Conservation (phyloP, 345 rosid species). For the Bruguiera gymnorhiza region DNA sequence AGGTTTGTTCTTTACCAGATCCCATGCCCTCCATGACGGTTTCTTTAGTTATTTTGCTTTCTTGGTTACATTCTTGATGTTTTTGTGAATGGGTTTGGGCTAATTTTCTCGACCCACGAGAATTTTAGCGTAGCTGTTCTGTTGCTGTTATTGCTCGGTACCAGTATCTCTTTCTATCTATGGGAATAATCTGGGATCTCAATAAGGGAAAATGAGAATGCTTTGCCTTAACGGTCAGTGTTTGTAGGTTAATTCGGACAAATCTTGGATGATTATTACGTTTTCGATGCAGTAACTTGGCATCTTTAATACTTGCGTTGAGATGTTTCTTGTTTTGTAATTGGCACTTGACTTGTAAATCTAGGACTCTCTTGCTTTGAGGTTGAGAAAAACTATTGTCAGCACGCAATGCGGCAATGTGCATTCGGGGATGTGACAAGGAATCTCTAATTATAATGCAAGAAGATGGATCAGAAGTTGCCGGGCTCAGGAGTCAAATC, state of each 20-base stretch:
- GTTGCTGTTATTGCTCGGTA: too few species aligned
- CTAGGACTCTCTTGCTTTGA: conserved; percentile 20
- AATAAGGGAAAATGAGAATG: not conserved
- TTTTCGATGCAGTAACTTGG: not conserved
- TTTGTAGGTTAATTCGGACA: not conserved
- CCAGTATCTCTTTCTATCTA: too few species aligned
- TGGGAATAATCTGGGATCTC: not conserved
- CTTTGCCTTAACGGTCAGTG: not conserved
- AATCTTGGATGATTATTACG: not conserved
- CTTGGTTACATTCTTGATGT: not conserved
- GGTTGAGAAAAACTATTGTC: conserved; percentile 8
- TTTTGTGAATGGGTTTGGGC: not conserved
- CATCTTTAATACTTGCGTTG: not conserved
- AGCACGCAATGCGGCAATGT: not conserved
- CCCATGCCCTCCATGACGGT: not conserved
- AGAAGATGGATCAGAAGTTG: conserved; percentile 47
- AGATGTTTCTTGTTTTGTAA: conserved; percentile 16
- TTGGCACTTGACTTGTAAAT: conserved; percentile 14
- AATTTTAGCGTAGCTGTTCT: not conserved
- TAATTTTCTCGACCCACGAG: not conserved
- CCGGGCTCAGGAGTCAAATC: conserved; percentile 27
- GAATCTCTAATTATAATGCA: conserved; percentile 9
- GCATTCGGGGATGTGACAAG: conserved; percentile 11
- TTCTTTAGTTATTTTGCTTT: not conserved
- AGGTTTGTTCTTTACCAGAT: not conserved